Percentiles rank a stretch among this genome's conserved stretches.
Evolutionary conservation across 1,284 basidiomycete species (phyloP).

Genomic region (Fomitopsis pinicola): DNA sequence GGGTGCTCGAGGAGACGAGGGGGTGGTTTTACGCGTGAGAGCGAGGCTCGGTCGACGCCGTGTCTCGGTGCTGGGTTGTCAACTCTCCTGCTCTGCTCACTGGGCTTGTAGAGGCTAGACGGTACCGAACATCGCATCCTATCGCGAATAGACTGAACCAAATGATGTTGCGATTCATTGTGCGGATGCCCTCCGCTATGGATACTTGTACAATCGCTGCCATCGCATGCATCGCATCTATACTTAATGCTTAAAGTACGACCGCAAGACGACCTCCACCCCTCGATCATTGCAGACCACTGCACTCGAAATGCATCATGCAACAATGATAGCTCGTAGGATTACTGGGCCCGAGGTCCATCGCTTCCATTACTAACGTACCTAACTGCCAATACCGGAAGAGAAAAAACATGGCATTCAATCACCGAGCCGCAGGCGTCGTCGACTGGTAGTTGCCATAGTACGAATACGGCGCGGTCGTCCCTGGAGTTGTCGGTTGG

Average conservation of each 20-base stretch:
- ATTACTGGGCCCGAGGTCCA: constrained; percentile 2
- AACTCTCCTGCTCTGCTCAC: constrained; percentile 20
- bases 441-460: constrained; percentile 22
- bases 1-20: constrained; percentile 34
- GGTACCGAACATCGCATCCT: constrained; percentile 13
- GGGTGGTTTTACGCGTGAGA: constrained; percentile 49
- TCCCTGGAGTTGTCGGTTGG: constrained; percentile 17
- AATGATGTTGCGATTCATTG: too few species aligned
- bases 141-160: too few species aligned
- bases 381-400: constrained; percentile 1
- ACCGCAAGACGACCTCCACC: not conserved
- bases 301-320: not conserved
- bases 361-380: constrained; percentile 14
- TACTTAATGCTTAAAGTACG: not conserved
- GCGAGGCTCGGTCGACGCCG: constrained; percentile 6
- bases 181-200: too few species aligned
- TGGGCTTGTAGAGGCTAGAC: constrained; percentile 30
- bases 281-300: too few species aligned
- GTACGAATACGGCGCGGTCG: constrained; percentile 15
- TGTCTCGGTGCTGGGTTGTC: constrained; percentile 29
- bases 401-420: not conserved
- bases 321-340: not conserved
- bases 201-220: not conserved
- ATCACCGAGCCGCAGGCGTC: constrained; percentile 18
- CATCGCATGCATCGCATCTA: not conserved